Evolutionary conservation across 345 rosid genomes (phyloP), one percentile per base, ranked within the genome.

Genomic region (Populus tremula): DNA sequence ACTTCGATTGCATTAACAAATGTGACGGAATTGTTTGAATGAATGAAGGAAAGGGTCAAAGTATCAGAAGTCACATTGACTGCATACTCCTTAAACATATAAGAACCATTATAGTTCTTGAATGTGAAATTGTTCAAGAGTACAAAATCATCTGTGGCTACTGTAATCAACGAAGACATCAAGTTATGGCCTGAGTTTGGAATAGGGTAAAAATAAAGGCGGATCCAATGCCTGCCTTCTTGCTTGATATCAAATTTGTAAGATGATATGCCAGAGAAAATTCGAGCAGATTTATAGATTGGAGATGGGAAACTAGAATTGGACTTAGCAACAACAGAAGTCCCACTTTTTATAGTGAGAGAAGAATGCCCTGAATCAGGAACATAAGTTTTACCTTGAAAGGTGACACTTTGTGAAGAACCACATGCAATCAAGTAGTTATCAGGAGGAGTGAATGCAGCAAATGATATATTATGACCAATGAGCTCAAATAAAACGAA

Each of bases 1-100:
- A 96, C 94, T 71, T 96, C 99, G 67, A 96, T 91, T 5, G 97
- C 97, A 87, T 96, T 96, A 77, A 96, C 91, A 76, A 96, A 96
- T 2, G 89, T 85, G 73, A 91, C 91, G 3, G 99, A 92, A 77
- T 82, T 84, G 87, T 94, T 94, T 0, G 84, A 83, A 59, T 98
- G 91, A 75, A 92, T 85, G 87, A 96, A 91, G 71, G 85, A 85
- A 35, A 96, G 79, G 17, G 90, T 87, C 76, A 96, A 82, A 79
- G 75, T 59, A 81, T 86, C 85, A 11, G 97, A 89, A 77, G 97
- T 89, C 80, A 89, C 87, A 77, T 91, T 96, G 87, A 94, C 84
- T 45, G 93, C 89, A 80, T 89, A 96, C 97, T 96, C 99, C 82
- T 89, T 96, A 88, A 90, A 89, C 92, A 90, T 71, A 85, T 43